These are phyloP conservation scores for Hygrocybe punicea DNA, from an alignment of 768 basidiomycete species.

Conservation along the genomic window DNA sequence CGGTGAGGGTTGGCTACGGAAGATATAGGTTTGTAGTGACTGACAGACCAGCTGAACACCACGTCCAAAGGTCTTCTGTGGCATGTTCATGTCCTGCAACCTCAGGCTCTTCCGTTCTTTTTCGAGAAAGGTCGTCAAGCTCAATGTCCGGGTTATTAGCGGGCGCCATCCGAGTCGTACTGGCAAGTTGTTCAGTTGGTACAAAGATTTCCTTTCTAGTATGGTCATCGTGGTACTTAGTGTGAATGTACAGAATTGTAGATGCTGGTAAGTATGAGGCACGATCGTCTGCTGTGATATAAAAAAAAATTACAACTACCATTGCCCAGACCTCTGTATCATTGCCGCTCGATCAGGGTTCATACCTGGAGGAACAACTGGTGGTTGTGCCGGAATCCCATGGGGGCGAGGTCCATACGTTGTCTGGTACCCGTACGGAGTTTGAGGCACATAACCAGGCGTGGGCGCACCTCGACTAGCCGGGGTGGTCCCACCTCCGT, in stretches of 20 bases:
- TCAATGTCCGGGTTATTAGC: background rate
- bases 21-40: slow-evolving; percentile 6
- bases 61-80: slow-evolving; percentile 38
- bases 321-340: slow-evolving; percentile 46
- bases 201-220: too few relatives aligned
- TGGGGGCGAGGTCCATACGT: slow-evolving; percentile 39
- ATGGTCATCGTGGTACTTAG: too few relatives aligned
- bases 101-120: background rate
- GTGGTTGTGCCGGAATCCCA: slow-evolving; percentile 38
- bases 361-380: slow-evolving; percentile 54
- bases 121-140: background rate
- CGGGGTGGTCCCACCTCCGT: slow-evolving; percentile 48
- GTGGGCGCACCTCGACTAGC: slow-evolving; percentile 38
- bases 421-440: slow-evolving; percentile 50
- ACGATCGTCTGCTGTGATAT: background rate
- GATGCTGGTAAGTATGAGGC: too few relatives aligned
- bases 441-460: slow-evolving; percentile 29
- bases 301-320: background rate
- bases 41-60: slow-evolving; percentile 33
- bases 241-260: too few relatives aligned
- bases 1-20: background rate
- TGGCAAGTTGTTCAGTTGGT: too few relatives aligned
- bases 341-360: slow-evolving; percentile 65
- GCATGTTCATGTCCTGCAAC: slow-evolving; percentile 16
- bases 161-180: background rate